Base-by-base conservation (phyloP, 805 yeast genomes). In the Pichia deserticola region DNA sequence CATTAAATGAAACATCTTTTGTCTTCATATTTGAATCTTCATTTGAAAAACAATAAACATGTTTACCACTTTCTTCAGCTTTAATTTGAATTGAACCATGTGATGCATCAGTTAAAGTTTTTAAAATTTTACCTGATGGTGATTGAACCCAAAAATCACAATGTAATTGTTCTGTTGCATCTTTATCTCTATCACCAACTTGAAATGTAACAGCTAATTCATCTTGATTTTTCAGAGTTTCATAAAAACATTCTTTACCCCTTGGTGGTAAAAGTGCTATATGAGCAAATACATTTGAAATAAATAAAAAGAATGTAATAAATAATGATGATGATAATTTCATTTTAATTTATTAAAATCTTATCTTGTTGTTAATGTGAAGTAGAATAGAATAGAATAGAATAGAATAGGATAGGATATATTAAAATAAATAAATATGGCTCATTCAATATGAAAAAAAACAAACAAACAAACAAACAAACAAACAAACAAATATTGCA, bases 1-100 rank as follows among this genome's bases (percentile, higher is more conserved):
- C 88, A 67, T 92, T 93, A 76, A 92, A 92, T 0, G 96, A 84
- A 37, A 92, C 96, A 64, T 92, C 99, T 68, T 89, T 85, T 46
- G 93, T 87, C 40, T 76, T 79, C 43, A 82, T 64, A 25, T 79
- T 73, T 7, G 87, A 74, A 59, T 79, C 81, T 67, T 89, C 97
- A 67, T 93, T 92, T 57, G 92, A 81, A 74, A 92, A 92, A 70
- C 99, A 92, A 74, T 86, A 93, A 55, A 80, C 77, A 71, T 81
- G 86, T 63, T 83, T 85, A 48, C 98, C 98, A 49, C 69, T 66
- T 53, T 74, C 68, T 47, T 76, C 72, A 45, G 95, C 92, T 51
- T 73, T 78, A 52, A 87, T 67, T 13, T 81, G 73, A 52, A 80
- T 79, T 54, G 88, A 95, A 40, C 96, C 97, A 62, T 89, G 95